Conservation (phyloP, 2,329 filamentous ascomycete genomes). For the Pseudogymnoascus sp. region DNA sequence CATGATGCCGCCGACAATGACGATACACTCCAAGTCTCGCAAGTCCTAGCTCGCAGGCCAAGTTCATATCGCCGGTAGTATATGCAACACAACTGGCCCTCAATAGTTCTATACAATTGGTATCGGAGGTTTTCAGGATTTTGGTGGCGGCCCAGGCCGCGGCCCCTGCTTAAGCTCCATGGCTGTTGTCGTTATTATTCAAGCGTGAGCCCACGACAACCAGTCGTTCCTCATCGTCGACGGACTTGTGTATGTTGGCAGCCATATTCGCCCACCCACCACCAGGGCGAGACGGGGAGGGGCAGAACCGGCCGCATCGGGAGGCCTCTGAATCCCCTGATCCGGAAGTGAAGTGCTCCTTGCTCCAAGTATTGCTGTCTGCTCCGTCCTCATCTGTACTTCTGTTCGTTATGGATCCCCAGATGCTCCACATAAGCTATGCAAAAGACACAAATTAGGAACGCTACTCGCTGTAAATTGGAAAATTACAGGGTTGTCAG, state of each 20-base stretch:
- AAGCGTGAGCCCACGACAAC: neutral
- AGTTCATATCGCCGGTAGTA: neutral
- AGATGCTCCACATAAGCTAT: conserved; percentile 6
- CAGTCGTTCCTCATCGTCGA: neutral
- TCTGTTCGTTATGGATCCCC: neutral
- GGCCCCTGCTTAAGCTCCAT: neutral
- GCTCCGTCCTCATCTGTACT: neutral
- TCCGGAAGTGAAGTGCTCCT: conserved; percentile 7
- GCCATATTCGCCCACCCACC: neutral
- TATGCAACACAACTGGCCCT: conserved; percentile 1
- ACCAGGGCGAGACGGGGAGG: neutral
- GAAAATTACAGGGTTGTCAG: conserved; percentile 1
- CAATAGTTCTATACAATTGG: neutral
- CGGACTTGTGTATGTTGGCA: neutral
- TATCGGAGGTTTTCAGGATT: neutral
- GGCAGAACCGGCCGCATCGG: neutral
- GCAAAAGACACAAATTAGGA: neutral
- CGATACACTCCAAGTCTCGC: conserved; percentile 3
- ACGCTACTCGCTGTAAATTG: neutral
- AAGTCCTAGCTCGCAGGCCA: neutral
- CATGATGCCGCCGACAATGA: neutral
- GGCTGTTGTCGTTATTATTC: neutral
- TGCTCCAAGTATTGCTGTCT: neutral
- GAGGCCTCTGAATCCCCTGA: conserved; percentile 7
- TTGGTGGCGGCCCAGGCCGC: neutral